Evolutionary conservation across 768 basidiomycete genomes (phyloP).

Genomic region (Rhizopogon roseolus): DNA sequence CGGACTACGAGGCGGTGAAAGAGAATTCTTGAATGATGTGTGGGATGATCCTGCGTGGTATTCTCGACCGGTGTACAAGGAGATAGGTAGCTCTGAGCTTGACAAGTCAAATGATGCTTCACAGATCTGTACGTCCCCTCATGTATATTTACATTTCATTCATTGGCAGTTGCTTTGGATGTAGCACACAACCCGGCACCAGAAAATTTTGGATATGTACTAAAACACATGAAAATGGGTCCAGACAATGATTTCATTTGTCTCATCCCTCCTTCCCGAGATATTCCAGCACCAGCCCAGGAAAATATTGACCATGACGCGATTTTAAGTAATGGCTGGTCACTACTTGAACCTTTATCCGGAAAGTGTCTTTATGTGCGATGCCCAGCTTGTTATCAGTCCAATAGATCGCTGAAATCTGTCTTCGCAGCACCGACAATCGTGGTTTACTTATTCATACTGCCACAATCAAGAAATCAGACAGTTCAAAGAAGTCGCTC

Average conservation of each 20-base stretch:
- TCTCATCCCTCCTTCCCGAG: constrained; percentile 65
- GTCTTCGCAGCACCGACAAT: constrained; percentile 64
- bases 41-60: constrained; percentile 40
- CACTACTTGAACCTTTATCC: constrained; percentile 71
- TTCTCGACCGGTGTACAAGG: constrained; percentile 40
- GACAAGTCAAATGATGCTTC: constrained; percentile 20
- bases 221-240: constrained; percentile 75
- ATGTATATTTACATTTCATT: constrained; percentile 9
- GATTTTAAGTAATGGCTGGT: constrained; percentile 76
- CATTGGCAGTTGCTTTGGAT: constrained; percentile 10
- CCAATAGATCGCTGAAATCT: constrained; percentile 26
- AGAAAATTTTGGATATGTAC: constrained; percentile 37
- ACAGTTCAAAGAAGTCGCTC: constrained; percentile 85
- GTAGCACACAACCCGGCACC: constrained; percentile 15
- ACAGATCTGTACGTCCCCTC: constrained; percentile 34
- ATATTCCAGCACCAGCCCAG: constrained; percentile 33
- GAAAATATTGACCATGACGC: constrained; percentile 57
- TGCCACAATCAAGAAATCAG: constrained; percentile 94
- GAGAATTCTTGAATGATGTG: constrained; percentile 70
- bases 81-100: constrained; percentile 54
- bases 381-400: constrained; percentile 27
- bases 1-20: constrained; percentile 71
- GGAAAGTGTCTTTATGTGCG: constrained; percentile 85
- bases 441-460: constrained; percentile 97
- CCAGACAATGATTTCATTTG: constrained; percentile 69